These are phyloP conservation scores for Paxillus involutus DNA, from an alignment of 768 basidiomycete species.

Conservation along the genomic window DNA sequence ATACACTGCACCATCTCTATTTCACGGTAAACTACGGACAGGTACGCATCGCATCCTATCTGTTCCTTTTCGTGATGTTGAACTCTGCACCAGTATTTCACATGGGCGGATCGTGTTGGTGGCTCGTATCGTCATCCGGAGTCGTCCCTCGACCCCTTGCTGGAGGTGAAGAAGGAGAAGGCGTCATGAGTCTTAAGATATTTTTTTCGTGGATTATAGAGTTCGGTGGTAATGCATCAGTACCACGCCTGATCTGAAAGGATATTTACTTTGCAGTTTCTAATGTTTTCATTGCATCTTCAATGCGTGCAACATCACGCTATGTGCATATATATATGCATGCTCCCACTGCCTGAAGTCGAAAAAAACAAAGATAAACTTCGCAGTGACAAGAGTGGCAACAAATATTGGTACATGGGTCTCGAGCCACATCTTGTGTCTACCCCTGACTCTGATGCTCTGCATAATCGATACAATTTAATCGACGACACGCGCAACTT, in stretches of 20 bases:
- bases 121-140: conserved; percentile 90
- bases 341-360: neutral
- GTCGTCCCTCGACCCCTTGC: conserved; percentile 79
- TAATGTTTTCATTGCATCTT: conserved; percentile 9
- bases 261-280: conserved; percentile 13
- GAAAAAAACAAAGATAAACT: neutral
- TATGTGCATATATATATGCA: neutral
- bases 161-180: conserved; percentile 49
- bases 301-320: neutral
- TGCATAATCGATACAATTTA: neutral
- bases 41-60: conserved; percentile 56
- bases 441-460: neutral
- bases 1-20: conserved; percentile 95
- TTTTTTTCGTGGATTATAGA: neutral
- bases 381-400: neutral
- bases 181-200: conserved; percentile 1
- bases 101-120: conserved; percentile 84
- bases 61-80: conserved; percentile 4
- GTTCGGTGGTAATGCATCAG: conserved; percentile 3
- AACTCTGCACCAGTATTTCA: conserved; percentile 77
- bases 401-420: neutral
- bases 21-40: conserved; percentile 97
- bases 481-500: conserved; percentile 25
- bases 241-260: conserved; percentile 1
- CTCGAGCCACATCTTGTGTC: neutral